Evolutionary conservation across 257 asterid species (phyloP), one percentile per base, ranked within the genome.

Genomic region (Solanum bulbocastanum): DNA sequence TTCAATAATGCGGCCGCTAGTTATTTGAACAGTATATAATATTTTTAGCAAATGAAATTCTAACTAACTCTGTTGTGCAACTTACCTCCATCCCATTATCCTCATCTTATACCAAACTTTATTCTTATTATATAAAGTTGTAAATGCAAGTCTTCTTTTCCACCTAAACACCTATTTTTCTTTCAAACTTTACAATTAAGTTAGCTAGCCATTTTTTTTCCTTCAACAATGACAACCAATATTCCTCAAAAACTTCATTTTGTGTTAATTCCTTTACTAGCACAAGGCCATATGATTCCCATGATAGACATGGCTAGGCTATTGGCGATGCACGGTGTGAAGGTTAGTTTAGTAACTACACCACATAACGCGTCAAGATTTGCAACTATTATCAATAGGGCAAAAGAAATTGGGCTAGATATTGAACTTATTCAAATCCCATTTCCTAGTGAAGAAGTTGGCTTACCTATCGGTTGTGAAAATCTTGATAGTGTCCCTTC

Each of bases 401-500:
- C 95, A 46, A 74, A 62, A 8, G 75, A 89, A 20, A 78, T 93
- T 0, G 96, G 58, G 9, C 4, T 97, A 6, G 74, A 75, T 2
- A 89, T 95, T 87, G 88, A 74, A 13, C 89, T 94, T 8, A 87
- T 93, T 6, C 92, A 91, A 79, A 86, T 95, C 88, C 96, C 93
- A 9, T 95, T 95, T 84, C 97, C 98, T 60, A 84, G 92, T 52
- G 83, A 81, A 11, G 92, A 95, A 87, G 92, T 90, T 2, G 98
- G 98, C 3, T 88, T 95, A 1, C 98, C 98, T 0, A 14, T 44
- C 3, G 96, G 96, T 20, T 95, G 98, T 46, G 97, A 95, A 68
- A 95, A 94, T 86, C 94, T 95, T 16, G 98, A 95, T 91, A 91
- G 92, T 86, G 94, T 95, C 36, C 96, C 98, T 4, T 93, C 97